Evolutionary conservation across 305 asterid genomes (phyloP).

Genomic region (Solanum aculeatissimum): DNA sequence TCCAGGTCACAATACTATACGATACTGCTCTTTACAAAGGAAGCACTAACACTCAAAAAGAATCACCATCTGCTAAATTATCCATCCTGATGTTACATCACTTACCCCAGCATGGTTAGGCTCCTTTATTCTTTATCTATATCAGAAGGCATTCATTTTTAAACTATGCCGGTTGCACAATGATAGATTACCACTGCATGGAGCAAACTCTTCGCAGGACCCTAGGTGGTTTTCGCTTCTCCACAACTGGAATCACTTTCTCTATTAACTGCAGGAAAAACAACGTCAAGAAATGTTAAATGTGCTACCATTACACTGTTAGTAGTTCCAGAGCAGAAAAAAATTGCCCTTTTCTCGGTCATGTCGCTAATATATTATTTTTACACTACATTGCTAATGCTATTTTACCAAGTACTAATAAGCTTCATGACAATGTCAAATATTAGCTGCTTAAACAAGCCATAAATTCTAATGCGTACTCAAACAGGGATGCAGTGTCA

Average conservation of each 20-base stretch:
- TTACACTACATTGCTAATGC: background rate
- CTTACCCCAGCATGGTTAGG: constrained; percentile 6
- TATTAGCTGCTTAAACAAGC: background rate
- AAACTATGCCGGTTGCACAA: background rate
- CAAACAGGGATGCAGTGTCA: background rate
- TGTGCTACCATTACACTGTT: background rate
- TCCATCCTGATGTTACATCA: background rate
- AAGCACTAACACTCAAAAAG: background rate
- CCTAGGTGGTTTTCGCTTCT: constrained; percentile 51
- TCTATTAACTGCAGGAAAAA: constrained; percentile 60
- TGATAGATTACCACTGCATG: constrained; percentile 33
- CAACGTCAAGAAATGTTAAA: constrained; percentile 4
- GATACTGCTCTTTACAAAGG: constrained; percentile 4
- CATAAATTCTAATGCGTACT: background rate
- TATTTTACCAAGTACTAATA: background rate
- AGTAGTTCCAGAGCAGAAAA: background rate
- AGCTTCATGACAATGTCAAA: background rate
- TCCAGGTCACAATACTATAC: background rate
- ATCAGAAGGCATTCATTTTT: constrained; percentile 7
- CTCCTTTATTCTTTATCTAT: background rate
- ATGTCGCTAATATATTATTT: background rate
- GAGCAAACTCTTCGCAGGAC: constrained; percentile 44
- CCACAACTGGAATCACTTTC: constrained; percentile 69
- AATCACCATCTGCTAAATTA: background rate
- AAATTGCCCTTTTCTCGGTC: background rate